phyloP scores from a whole-genome alignment of 2,329 filamentous ascomycete genomes.

The Penicillium sp. region DNA sequence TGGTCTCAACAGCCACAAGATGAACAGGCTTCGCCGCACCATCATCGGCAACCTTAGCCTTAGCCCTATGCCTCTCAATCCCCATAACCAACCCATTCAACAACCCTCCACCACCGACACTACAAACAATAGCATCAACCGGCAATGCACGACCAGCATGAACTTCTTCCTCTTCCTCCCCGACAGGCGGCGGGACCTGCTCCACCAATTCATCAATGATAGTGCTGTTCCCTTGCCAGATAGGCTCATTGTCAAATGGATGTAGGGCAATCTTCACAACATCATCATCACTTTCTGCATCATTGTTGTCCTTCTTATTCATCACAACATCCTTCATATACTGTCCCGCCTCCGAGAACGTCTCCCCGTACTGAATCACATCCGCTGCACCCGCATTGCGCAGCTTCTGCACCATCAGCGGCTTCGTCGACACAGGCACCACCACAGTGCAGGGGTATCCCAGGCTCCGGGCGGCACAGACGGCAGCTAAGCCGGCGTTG shows the following conservation, averaged over 20 bases:
- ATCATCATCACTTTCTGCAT: constrained; percentile 29
- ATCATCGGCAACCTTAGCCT: no score
- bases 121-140: constrained; percentile 65
- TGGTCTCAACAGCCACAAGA: constrained; percentile 67
- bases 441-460: constrained; percentile 63
- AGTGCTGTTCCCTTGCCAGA: constrained; percentile 41
- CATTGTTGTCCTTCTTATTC: no score
- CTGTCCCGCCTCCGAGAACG: constrained; percentile 61
- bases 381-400: constrained; percentile 54
- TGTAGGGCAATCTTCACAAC: constrained; percentile 36
- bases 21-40: constrained; percentile 39
- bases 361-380: constrained; percentile 59
- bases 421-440: constrained; percentile 57
- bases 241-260: constrained; percentile 39
- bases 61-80: constrained; percentile 46
- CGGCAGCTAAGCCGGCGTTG: constrained; percentile 76
- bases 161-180: constrained; percentile 22
- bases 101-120: constrained; percentile 70
- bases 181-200: no score
- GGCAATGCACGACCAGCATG: constrained; percentile 30
- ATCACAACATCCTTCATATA: constrained; percentile 57
- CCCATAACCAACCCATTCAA: constrained; percentile 68
- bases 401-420: constrained; percentile 64
- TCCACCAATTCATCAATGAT: constrained; percentile 42
- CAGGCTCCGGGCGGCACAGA: constrained; percentile 59